Conservation (phyloP, 768 basidiomycete species). For the Pulveroboletus ravenelii region DNA sequence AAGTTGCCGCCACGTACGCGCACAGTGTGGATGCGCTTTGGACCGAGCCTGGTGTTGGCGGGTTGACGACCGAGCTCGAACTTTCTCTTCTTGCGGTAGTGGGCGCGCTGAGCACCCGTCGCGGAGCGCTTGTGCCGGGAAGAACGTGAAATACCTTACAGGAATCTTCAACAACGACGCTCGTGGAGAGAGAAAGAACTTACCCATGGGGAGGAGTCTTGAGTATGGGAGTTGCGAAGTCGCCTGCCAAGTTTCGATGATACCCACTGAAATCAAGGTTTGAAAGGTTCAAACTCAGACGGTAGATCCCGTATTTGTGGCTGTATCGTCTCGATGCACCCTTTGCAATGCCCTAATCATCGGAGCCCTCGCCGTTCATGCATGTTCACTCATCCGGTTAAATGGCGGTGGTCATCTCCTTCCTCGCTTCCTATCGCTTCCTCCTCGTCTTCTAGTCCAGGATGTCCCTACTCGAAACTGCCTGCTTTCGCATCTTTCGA, state of each 20-base stretch:
- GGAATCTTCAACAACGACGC: slow-evolving; percentile 8
- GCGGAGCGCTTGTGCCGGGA: slow-evolving; percentile 97
- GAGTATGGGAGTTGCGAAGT: slow-evolving; percentile 44
- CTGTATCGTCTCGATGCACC: slow-evolving; percentile 1
- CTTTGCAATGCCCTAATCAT: no score
- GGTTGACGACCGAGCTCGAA: slow-evolving; percentile 99
- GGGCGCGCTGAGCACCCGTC: slow-evolving; percentile 86
- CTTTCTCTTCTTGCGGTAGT: slow-evolving; percentile 99
- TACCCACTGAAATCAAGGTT: slow-evolving; percentile 40
- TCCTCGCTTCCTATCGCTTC: slow-evolving; percentile 26
- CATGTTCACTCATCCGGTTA: slow-evolving; percentile 20
- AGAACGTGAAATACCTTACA: slow-evolving; percentile 89
- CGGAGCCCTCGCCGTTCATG: slow-evolving; percentile 19
- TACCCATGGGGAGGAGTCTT: slow-evolving; percentile 76
- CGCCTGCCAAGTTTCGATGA: slow-evolving; percentile 47
- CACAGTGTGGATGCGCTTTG: slow-evolving; percentile 93
- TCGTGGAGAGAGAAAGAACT: slow-evolving; percentile 36
- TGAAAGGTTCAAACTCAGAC: slow-evolving; percentile 27
- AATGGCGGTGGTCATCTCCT: slow-evolving; percentile 17
- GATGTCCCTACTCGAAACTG: slow-evolving; percentile 31
- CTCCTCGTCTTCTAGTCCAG: slow-evolving; percentile 5
- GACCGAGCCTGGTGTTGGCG: slow-evolving; percentile 93
- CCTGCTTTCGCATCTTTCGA: slow-evolving; percentile 33
- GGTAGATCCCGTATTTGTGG: slow-evolving; percentile 24
- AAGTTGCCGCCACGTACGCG: slow-evolving; percentile 93